Conservation (phyloP, 2,329 filamentous ascomycete species). For the Trichoderma sp. region DNA sequence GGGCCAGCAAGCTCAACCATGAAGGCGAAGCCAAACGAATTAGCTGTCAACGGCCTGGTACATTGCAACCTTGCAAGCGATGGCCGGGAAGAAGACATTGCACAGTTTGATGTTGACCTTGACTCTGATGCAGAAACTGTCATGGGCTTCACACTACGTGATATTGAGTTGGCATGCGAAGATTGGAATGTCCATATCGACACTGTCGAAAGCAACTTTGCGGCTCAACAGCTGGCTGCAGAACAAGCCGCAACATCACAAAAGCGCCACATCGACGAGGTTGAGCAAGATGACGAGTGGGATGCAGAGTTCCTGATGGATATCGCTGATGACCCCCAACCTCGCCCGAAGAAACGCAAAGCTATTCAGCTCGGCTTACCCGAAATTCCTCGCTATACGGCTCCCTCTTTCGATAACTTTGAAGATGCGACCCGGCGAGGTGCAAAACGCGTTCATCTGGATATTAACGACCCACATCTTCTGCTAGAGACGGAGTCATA, state of each 20-base stretch:
- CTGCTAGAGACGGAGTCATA: conserved; percentile 76
- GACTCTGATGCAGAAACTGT: conserved; percentile 63
- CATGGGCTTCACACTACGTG: conserved; percentile 72
- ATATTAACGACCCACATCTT: conserved; percentile 84
- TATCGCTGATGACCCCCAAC: conserved; percentile 43
- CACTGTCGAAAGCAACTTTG: conserved; percentile 42
- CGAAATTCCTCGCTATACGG: conserved; percentile 56
- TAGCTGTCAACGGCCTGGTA: conserved; percentile 49
- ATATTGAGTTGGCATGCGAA: conserved; percentile 80
- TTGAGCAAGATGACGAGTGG: conserved; percentile 59
- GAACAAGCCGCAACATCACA: conserved; percentile 34
- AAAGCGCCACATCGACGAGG: conserved; percentile 34
- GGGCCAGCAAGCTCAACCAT: conserved; percentile 55
- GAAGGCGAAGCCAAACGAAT: conserved; percentile 55
- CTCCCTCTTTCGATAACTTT: conserved; percentile 78
- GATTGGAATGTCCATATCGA: conserved; percentile 74
- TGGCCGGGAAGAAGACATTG: conserved; percentile 35
- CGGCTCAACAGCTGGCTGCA: conserved; percentile 31
- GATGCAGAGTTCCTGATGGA: conserved; percentile 58
- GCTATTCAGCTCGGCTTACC: conserved; percentile 58
- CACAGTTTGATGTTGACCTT: conserved; percentile 48
- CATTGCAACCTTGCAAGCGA: conserved; percentile 42
- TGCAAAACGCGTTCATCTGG: conserved; percentile 76
- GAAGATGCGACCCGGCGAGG: conserved; percentile 69
- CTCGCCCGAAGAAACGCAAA: conserved; percentile 66